Base-by-base conservation (phyloP, 2,329 filamentous ascomycete genomes). In the Paecilomyces sp. region DNA sequence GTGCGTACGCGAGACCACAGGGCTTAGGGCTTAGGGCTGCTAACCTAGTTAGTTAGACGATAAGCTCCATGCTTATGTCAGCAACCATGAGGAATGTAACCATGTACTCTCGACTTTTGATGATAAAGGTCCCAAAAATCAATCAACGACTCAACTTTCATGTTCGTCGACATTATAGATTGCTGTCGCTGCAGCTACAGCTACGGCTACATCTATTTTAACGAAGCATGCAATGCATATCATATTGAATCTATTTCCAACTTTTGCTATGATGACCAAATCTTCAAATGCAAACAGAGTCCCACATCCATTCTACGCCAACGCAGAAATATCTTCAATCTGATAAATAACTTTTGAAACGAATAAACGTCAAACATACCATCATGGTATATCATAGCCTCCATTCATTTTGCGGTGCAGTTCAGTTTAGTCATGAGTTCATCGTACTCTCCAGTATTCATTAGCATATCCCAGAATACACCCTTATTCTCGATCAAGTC, bases 1-100 rank as follows among this genome's bases (percentile, higher is more conserved):
- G 66, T 72, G 67, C 68, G 68, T 74, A 74, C 65, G 70, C 72
- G 73, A 75, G 68, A 64, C 56, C 55, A 50, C 70, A 75, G 72
- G 71, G 71, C 67, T 73, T 75, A 77, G 75, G 74, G 75, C 67
- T 65, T 66, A 64, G 68, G 68, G 70, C 61, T 65, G 52, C 22
- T 56, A 61, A 56, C 51, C 52, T 11, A 53, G 55, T 18, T 59
- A 7, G 15, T 47, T 4, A 30, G 60, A 22, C 22, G 2, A 22
- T 1, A 22, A 22, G 1, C 22, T 4, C 2, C n/a, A 47, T 18
- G 41, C 6, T 47, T 47, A 47, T 47, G 41, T 47, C 41, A 47
- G n/a, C 41, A 47, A 7, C 8, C 2, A 8, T 22, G 1, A 18
- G n/a, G 41, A 47, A 3, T 31, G 30, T 31, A 22, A 22, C 22